Evolutionary conservation across 306 rosid species (phyloP), one percentile per base, ranked within the genome.

Genomic region (Lathyrus tuberosus): DNA sequence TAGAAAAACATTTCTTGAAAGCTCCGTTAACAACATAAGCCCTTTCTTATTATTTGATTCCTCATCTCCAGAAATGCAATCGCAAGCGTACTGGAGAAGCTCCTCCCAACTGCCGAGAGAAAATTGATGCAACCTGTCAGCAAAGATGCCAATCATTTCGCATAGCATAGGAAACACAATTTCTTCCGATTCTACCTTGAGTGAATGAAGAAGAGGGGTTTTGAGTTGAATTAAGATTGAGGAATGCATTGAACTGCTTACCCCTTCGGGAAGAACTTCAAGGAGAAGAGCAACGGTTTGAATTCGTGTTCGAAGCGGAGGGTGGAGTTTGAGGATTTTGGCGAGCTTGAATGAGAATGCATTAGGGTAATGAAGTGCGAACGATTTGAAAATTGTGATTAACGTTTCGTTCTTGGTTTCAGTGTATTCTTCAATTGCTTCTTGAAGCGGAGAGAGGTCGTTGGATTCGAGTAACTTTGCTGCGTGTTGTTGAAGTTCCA

Each of bases 361-460:
- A 46, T 78, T 78, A 6, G 82, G 82, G 74, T 38, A 72, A 30
- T 72, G 42, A 5, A 0, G 3, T 4, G 48, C 48, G 17, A 70
- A 49, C 20, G 48, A 64, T 11, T 49, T 4, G 24, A 68, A 40
- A 26, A 66, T 24, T 2, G 60, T 49, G 12, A 10, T 52, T 3
- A 11, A 6, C 5, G 10, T 5, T 6, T 8, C 12, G 0, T 51
- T 9, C 14, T 51, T 10, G 60, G 35, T 22, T 20, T 10, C 1
- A 14, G 26, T 2, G 60, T 4, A 53, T 12, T 28, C 33, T 0
- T 3, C 17, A 47, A 77, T 37, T 15, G 52, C 12, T 18, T 26
- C 30, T 41, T 17, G 61, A 7, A 70, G 17, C 2, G 28, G 4
- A 1, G 7, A 22, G 15, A 16, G 5, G 11, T 22, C 60, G 46